These are phyloP conservation scores for Coemansia sp. DNA, from an alignment of 192 early-diverging fungal species.

Conservation along the genomic window DNA sequence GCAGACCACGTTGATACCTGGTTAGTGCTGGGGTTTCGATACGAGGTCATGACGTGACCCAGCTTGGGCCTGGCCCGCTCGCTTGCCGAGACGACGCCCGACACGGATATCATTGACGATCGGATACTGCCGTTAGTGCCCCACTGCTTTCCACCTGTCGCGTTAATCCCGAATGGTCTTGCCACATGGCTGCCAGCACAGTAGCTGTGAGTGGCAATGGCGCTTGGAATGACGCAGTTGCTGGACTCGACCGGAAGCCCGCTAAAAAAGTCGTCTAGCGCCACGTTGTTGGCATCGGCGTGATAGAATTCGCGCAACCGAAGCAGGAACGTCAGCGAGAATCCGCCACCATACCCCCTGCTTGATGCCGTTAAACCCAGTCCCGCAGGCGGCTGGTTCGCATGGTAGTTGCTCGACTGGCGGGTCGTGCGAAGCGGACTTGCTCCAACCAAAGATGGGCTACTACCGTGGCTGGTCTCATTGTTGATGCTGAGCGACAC, in stretches of 20 bases:
- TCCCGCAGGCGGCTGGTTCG: not conserved
- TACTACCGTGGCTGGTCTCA: not conserved
- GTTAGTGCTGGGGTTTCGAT: constrained; percentile 21
- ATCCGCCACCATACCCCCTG: constrained; percentile 13
- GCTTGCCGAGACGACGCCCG: constrained; percentile 14
- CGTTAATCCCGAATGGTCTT: not conserved
- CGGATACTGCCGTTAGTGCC: constrained; percentile 7
- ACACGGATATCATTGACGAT: constrained; percentile 25
- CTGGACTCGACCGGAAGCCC: not conserved
- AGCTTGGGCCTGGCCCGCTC: constrained; percentile 31
- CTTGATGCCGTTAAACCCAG: not conserved
- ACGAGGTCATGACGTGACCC: constrained; percentile 40
- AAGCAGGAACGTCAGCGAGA: constrained; percentile 31
- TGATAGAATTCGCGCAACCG: constrained; percentile 32
- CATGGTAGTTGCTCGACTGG: not conserved
- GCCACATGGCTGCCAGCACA: not conserved
- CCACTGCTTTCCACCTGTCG: not conserved
- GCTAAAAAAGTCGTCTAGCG: constrained; percentile 7
- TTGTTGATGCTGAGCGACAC: not conserved
- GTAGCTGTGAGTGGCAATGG: constrained; percentile 1
- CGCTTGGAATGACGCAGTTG: constrained; percentile 30
- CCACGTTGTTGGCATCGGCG: constrained; percentile 15
- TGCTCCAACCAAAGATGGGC: not conserved
- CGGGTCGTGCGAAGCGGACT: constrained; percentile 1
- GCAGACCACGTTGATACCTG: constrained; percentile 44